Percentiles rank a stretch among this genome's conserved stretches.
Conservation (phyloP, 768 basidiomycete genomes). For the Candolleomyces aberdarensis region DNA sequence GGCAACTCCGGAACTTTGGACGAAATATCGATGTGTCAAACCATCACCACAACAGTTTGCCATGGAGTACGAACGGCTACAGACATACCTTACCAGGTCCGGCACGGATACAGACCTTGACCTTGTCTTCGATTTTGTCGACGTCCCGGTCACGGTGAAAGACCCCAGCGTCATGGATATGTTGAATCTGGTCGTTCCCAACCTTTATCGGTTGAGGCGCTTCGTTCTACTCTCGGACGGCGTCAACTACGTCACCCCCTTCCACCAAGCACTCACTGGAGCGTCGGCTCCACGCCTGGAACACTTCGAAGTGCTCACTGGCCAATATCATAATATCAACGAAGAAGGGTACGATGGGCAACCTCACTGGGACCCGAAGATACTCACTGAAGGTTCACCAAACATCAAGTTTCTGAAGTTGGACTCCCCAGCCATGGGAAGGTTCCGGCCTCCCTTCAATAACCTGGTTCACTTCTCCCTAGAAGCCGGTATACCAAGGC, state of each 20-base stretch:
- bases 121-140: background rate
- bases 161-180: background rate
- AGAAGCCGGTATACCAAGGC: background rate
- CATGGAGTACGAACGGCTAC: background rate
- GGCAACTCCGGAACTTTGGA: no score
- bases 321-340: background rate
- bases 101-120: background rate
- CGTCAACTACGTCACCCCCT: background rate
- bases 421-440: background rate
- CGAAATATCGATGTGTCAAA: no score
- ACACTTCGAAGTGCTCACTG: background rate
- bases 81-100: background rate
- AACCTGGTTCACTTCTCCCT: background rate
- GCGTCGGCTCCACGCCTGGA: background rate
- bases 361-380: background rate
- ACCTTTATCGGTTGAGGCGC: background rate
- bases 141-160: background rate
- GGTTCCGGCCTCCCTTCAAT: background rate
- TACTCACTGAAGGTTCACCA: background rate
- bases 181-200: background rate
- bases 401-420: background rate
- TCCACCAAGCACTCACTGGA: background rate
- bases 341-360: background rate
- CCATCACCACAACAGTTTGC: no score
- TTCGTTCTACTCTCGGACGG: background rate